These are phyloP conservation scores for Candida sanyaensis DNA, from an alignment of 1,139 yeast species.

Conservation along the genomic window DNA sequence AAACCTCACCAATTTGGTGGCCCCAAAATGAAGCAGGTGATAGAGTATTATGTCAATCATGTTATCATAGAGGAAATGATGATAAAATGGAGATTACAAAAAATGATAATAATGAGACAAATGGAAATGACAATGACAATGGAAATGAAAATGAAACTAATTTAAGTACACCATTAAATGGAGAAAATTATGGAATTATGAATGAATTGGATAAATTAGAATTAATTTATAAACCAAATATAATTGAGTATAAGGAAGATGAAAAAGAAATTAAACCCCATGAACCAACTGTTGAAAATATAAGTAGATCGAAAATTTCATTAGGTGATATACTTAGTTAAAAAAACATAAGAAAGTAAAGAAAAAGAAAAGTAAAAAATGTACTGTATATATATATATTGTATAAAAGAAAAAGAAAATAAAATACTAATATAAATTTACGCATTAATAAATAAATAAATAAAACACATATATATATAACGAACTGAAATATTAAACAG, in stretches of 20 bases:
- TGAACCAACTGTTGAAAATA: constrained; percentile 12
- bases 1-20: constrained; percentile 47
- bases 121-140: too few species aligned
- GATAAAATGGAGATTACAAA: background rate
- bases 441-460: background rate
- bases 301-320: constrained; percentile 21
- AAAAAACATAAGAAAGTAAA: background rate
- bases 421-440: background rate
- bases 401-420: too few species aligned
- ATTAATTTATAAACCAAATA: constrained; percentile 16
- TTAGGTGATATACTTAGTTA: constrained; percentile 27
- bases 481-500: background rate
- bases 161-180: constrained; percentile 33
- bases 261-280: background rate
- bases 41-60: constrained; percentile 30
- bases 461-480: background rate
- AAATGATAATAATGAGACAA: constrained; percentile 13
- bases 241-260: constrained; percentile 3
- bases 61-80: constrained; percentile 25
- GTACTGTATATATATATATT: background rate
- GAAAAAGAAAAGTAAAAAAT: background rate
- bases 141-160: constrained; percentile 14
- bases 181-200: constrained; percentile 33
- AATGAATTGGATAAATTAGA: constrained; percentile 29
- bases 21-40: constrained; percentile 4